A percentile compares a stretch with the other conserved stretches of the same genome.
phyloP scores from a whole-genome alignment of 352 stramenopile species.

The Globisporangium okanoganense region DNA sequence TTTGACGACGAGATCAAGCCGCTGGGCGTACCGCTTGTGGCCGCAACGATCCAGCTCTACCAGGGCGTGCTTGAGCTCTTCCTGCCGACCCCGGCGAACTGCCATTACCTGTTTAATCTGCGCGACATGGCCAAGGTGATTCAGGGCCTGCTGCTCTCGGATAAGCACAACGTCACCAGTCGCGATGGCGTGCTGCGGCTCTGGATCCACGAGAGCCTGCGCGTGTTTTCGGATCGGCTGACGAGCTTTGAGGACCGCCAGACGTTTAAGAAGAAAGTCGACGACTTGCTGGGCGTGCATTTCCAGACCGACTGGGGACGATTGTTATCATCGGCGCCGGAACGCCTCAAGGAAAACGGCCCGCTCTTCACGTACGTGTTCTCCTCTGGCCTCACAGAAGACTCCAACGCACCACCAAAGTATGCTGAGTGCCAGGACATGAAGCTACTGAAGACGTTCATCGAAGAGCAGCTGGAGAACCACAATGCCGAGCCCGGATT shows the following conservation, averaged over 20 bases:
- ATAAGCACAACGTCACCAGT: constrained; percentile 72
- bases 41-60: constrained; percentile 86
- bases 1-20: constrained; percentile 90
- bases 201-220: constrained; percentile 89
- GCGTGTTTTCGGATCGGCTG: constrained; percentile 90
- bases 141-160: constrained; percentile 71
- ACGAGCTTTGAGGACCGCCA: constrained; percentile 86
- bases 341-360: constrained; percentile 75
- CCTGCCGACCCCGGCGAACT: constrained; percentile 86
- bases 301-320: constrained; percentile 81
- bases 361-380: constrained; percentile 83
- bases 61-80: constrained; percentile 81
- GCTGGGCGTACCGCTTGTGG: constrained; percentile 59
- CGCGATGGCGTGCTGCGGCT: constrained; percentile 73
- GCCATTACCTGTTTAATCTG: constrained; percentile 89
- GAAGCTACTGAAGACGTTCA: constrained; percentile 82
- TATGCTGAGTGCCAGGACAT: constrained; percentile 87
- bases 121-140: constrained; percentile 89
- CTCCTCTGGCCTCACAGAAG: constrained; percentile 33
- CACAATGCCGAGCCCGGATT: constrained; percentile 89
- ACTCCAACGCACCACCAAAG: constrained; percentile 21
- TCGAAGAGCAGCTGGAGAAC: constrained; percentile 90
- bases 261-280: constrained; percentile 87
- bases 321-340: constrained; percentile 46
- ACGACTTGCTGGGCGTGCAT: constrained; percentile 67